Evolutionary conservation across 164 flowering plant genomes (phyloP).

Genomic region (Chimonanthus praecox): DNA sequence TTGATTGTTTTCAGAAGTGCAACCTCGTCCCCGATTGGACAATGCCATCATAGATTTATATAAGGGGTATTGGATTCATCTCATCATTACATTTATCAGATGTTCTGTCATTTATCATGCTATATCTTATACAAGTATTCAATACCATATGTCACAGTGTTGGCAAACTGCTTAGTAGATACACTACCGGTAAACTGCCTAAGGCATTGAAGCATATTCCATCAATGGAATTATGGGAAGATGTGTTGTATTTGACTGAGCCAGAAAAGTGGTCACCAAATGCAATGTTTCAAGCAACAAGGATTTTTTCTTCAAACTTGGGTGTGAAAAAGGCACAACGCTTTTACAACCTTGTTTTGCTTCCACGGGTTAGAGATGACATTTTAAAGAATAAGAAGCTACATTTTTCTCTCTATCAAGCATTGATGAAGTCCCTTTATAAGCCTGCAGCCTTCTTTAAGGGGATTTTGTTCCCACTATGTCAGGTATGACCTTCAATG

Average conservation of each 20-base stretch:
- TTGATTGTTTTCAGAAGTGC: slow-evolving; percentile 39
- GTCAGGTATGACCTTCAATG: slow-evolving; percentile 52
- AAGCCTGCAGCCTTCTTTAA: slow-evolving; percentile 90
- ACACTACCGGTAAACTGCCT: slow-evolving; percentile 83
- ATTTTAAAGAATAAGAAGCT: slow-evolving; percentile 74
- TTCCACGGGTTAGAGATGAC: slow-evolving; percentile 84
- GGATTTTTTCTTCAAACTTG: slow-evolving; percentile 86
- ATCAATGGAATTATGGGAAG: slow-evolving; percentile 65
- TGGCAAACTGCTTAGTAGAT: slow-evolving; percentile 63
- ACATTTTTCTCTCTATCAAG: slow-evolving; percentile 77
- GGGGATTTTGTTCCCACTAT: slow-evolving; percentile 84
- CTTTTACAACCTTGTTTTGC: slow-evolving; percentile 79
- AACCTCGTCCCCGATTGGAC: slow-evolving; percentile 66
- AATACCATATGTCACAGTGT: slow-evolving; percentile 41
- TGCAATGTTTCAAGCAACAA: slow-evolving; percentile 89
- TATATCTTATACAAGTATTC: not conserved
- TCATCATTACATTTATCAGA: not conserved
- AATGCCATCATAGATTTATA: slow-evolving; percentile 55
- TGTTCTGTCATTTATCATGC: not conserved
- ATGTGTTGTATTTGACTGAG: slow-evolving; percentile 75
- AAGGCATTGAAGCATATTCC: slow-evolving; percentile 85
- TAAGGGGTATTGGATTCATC: slow-evolving; percentile 54
- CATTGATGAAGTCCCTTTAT: slow-evolving; percentile 80
- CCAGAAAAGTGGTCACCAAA: slow-evolving; percentile 97
- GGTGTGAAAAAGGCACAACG: slow-evolving; percentile 65